Evolutionary conservation across 768 basidiomycete species (phyloP).

Genomic region (Tulasnella sp.): DNA sequence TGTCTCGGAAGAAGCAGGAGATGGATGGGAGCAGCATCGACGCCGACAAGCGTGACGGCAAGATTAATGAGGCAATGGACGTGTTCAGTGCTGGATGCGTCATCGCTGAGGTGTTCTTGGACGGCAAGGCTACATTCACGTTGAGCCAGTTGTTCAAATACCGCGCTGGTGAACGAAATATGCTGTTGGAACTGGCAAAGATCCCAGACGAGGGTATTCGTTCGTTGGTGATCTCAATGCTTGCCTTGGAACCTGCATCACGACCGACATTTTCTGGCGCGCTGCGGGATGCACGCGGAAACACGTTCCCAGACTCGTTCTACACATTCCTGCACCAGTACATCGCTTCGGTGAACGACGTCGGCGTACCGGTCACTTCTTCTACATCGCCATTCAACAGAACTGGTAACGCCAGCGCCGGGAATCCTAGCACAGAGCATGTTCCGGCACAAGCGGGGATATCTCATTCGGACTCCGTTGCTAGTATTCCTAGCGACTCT

Average conservation of each 20-base stretch:
- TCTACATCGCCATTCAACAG: slow-evolving; percentile 33
- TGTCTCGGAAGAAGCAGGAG: slow-evolving; percentile 54
- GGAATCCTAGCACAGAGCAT: background rate
- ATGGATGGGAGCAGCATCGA: slow-evolving; percentile 34
- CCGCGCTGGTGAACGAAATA: slow-evolving; percentile 67
- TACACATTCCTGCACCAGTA: slow-evolving; percentile 93
- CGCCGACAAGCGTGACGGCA: slow-evolving; percentile 56
- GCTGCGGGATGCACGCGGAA: slow-evolving; percentile 60
- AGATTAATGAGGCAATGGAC: slow-evolving; percentile 93
- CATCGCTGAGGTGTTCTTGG: slow-evolving; percentile 88
- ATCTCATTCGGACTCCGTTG: background rate
- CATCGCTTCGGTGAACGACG: slow-evolving; percentile 65
- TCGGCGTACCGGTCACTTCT: slow-evolving; percentile 26
- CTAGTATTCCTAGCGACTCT: slow-evolving; percentile 60
- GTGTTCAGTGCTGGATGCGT: slow-evolving; percentile 93
- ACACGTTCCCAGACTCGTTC: slow-evolving; percentile 84
- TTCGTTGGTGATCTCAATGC: slow-evolving; percentile 80
- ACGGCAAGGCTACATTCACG: slow-evolving; percentile 86
- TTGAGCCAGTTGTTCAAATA: slow-evolving; percentile 94
- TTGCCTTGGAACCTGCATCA: slow-evolving; percentile 59
- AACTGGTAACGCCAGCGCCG: background rate
- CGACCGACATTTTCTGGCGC: slow-evolving; percentile 76
- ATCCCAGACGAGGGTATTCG: slow-evolving; percentile 76
- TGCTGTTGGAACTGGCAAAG: slow-evolving; percentile 55
- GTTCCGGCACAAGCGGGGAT: slow-evolving; percentile 17